phyloP scores from a whole-genome alignment of 2,329 filamentous ascomycete genomes.

The Hirsutella minnesotensis region DNA sequence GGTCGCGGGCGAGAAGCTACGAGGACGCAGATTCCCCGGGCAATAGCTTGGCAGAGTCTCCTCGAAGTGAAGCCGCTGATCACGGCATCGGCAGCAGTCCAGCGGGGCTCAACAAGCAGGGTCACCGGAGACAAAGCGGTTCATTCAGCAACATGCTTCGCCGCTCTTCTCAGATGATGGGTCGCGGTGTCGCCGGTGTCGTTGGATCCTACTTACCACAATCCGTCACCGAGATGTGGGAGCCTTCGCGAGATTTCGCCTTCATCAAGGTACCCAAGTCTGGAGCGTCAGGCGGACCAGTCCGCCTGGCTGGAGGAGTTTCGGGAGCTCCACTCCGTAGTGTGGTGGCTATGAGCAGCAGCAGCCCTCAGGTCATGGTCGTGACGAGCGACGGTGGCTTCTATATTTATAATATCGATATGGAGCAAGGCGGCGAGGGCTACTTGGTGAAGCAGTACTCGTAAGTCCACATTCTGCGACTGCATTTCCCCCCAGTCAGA shows the following conservation, averaged over 20 bases:
- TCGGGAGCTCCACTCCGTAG: constrained; percentile 53
- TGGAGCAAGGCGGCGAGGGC: constrained; percentile 89
- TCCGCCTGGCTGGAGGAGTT: constrained; percentile 17
- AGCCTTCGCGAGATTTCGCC: constrained; percentile 87
- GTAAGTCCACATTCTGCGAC: constrained; percentile 39
- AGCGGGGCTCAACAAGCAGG: constrained; percentile 13
- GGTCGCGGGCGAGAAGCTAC: constrained; percentile 39
- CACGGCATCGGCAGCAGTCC: constrained; percentile 13
- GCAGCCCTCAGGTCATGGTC: constrained; percentile 92
- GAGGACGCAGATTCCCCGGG: constrained; percentile 29
- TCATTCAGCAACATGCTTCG: constrained; percentile 84
- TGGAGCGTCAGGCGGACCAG: constrained; percentile 7
- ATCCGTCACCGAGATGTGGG: constrained; percentile 96
- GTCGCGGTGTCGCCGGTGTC: constrained; percentile 75
- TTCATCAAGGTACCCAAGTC: constrained; percentile 83
- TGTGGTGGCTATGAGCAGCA: constrained; percentile 96
- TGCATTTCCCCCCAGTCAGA: neutral
- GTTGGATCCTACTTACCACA: constrained; percentile 87
- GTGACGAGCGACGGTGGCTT: constrained; percentile 93
- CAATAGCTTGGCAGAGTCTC: constrained; percentile 40
- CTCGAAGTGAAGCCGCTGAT: constrained; percentile 36
- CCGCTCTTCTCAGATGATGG: constrained; percentile 90
- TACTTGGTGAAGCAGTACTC: constrained; percentile 85
- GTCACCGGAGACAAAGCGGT: constrained; percentile 47
- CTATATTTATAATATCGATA: constrained; percentile 88